These are phyloP conservation scores for Euphorbia pulcherrima DNA, from an alignment of 345 rosid species.

Conservation along the genomic window DNA sequence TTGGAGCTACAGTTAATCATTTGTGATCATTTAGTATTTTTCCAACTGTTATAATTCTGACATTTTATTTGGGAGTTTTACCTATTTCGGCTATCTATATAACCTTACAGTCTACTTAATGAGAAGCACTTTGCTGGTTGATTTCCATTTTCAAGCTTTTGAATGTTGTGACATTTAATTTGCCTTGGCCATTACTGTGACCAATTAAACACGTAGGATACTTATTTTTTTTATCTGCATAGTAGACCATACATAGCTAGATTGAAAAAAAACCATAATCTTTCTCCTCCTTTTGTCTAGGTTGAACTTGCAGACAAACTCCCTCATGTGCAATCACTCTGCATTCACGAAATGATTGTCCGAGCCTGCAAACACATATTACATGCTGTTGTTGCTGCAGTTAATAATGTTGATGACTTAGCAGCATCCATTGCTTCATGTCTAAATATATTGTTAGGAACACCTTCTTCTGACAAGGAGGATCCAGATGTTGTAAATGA, in stretches of 20 bases:
- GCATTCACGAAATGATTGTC: slow-evolving; percentile 35
- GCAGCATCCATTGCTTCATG: slow-evolving; percentile 31
- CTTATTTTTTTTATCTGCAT: neutral
- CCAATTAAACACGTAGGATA: neutral
- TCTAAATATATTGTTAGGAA: slow-evolving; percentile 29
- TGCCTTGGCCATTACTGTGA: neutral
- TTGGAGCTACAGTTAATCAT: too few relatives aligned
- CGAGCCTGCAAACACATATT: slow-evolving; percentile 34
- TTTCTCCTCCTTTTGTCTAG: slow-evolving; percentile 14
- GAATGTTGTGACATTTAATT: neutral
- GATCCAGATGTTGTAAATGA: slow-evolving; percentile 20
- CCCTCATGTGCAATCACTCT: slow-evolving; percentile 38
- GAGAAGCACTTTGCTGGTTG: neutral
- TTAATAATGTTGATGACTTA: slow-evolving; percentile 18
- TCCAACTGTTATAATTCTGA: neutral
- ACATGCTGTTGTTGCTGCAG: slow-evolving; percentile 31
- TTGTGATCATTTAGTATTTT: neutral
- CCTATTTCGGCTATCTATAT: neutral
- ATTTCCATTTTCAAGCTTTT: neutral
- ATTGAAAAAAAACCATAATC: neutral
- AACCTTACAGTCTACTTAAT: neutral
- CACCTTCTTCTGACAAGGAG: slow-evolving; percentile 25
- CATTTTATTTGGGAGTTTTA: neutral
- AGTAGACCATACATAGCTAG: neutral
- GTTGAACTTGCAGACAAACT: slow-evolving; percentile 36